A percentile compares a stretch with the other conserved stretches of the same genome.
These are phyloP conservation scores for Quercus lobata DNA, from an alignment of 331 rosid genomes.

Conservation along the genomic window DNA sequence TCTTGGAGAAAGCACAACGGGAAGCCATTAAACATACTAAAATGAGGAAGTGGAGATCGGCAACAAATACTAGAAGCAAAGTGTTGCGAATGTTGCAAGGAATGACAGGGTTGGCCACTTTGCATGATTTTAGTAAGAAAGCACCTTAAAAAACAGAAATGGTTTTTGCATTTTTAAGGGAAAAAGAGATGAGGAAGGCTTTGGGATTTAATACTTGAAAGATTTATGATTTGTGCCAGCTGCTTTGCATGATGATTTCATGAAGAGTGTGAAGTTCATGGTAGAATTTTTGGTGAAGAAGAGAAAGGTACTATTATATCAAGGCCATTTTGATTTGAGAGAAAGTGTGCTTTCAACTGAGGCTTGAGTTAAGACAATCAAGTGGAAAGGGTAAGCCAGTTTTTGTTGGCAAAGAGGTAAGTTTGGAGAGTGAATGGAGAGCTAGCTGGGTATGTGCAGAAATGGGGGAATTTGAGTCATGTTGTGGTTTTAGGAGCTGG, in stretches of 20 bases:
- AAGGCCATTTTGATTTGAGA: conserved; percentile 53
- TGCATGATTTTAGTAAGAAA: conserved; percentile 52
- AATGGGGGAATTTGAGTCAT: conserved; percentile 58
- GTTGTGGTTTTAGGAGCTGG: conserved; percentile 70
- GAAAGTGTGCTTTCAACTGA: conserved; percentile 54
- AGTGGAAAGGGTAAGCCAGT: conserved; percentile 52
- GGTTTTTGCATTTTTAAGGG: conserved; percentile 35
- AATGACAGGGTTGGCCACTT: conserved; percentile 59
- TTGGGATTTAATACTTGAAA: conserved; percentile 36
- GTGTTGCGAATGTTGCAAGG: conserved; percentile 9
- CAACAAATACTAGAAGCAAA: conserved; percentile 27
- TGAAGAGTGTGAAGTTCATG: conserved; percentile 69
- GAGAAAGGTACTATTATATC: conserved; percentile 57
- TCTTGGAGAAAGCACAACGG: conserved; percentile 39
- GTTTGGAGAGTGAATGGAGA: conserved; percentile 60
- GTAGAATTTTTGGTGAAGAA: conserved; percentile 50
- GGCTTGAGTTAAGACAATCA: conserved; percentile 68
- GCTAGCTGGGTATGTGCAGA: conserved; percentile 77
- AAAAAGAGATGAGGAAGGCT: conserved; percentile 32
- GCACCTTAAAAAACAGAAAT: conserved; percentile 20
- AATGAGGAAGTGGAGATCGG: conserved; percentile 45
- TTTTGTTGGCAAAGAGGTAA: conserved; percentile 42
- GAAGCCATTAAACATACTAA: conserved; percentile 30
- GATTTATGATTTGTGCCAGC: conserved; percentile 34
- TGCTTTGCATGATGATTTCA: conserved; percentile 43